Evolutionary conservation across 495 filamentous ascomycete species (phyloP), one percentile per base, ranked within the genome.

Genomic region (Talaromyces ruber): DNA sequence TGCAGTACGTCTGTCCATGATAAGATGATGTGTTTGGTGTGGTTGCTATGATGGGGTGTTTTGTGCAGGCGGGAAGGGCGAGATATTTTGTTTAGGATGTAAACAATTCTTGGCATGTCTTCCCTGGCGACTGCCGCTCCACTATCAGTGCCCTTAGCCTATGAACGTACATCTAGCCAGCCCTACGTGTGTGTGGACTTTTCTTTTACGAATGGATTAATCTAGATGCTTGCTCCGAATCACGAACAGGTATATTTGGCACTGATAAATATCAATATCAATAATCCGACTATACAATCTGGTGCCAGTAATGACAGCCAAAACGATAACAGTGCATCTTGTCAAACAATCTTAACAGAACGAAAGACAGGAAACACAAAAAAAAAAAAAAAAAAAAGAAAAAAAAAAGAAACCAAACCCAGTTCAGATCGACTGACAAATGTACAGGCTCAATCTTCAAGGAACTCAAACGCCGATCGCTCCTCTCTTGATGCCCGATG

Each of bases 1-100:
- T 64, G 79, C 75, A 3, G 79, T 75, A 47, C 82, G 72, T 59
- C 68, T 72, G 22, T 75, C 72, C 72, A 76, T 81, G 56, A 18
- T 72, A 56, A 6, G 60, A 59, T 22, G 16, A 39, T 45, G 32
- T 25, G 32, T 14, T 47, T 28, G 56, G n/a, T 62, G 43, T 37
- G 14, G 26, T 61, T 29, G 59, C 43, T 52, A 53, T 64, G 59
- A 60, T 51, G 62, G 62, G 66, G 3, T 18, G 51, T 54, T 54
- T 47, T 47, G 47, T 54, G 55, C 59, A 50, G 64, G 21, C 30
- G 50, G 37, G n/a, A 56, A 64, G 52, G 53, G 30, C 21, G 43
- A 63, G 59, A 63, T 16, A 25, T 60, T 59, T 60, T 53, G 57
- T 59, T 59, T 60, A 9, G 21, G 28, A 52, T 39, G 58, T 61